Conservation (phyloP, 805 yeast species). For the Suhomyces sp. region DNA sequence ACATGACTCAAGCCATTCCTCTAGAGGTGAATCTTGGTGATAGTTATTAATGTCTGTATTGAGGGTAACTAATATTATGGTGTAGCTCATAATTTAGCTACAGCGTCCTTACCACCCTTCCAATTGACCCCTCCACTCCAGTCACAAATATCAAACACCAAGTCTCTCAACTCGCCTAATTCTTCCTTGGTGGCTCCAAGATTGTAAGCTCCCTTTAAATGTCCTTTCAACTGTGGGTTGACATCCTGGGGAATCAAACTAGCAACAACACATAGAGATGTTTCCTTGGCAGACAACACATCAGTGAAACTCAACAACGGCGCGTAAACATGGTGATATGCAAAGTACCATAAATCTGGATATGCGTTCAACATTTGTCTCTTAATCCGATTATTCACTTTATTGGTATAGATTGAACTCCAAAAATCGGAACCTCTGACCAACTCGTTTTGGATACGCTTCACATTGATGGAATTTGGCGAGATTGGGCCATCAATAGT, state of each 20-base stretch:
- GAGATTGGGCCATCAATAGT: slow-evolving; percentile 46
- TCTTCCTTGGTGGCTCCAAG: slow-evolving; percentile 70
- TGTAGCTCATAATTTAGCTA: slow-evolving; percentile 55
- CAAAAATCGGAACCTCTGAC: slow-evolving; percentile 65
- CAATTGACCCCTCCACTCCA: slow-evolving; percentile 65
- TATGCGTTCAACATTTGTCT: slow-evolving; percentile 70
- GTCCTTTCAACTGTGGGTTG: slow-evolving; percentile 90
- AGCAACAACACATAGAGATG: slow-evolving; percentile 74
- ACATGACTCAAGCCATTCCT: too few species aligned
- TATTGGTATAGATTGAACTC: slow-evolving; percentile 67
- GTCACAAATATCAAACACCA: slow-evolving; percentile 63
- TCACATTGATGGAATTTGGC: slow-evolving; percentile 27
- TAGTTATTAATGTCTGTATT: too few species aligned
- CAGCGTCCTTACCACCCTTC: slow-evolving; percentile 53
- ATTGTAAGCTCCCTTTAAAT: slow-evolving; percentile 80
- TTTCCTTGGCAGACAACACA: slow-evolving; percentile 63
- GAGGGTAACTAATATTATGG: too few species aligned
- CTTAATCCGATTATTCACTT: slow-evolving; percentile 65
- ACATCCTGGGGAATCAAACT: slow-evolving; percentile 90
- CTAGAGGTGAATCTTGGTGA: too few species aligned
- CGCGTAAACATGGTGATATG: slow-evolving; percentile 71
- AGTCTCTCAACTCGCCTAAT: slow-evolving; percentile 54
- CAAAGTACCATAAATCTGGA: slow-evolving; percentile 80
- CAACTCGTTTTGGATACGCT: slow-evolving; percentile 27
- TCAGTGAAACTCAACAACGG: slow-evolving; percentile 71